These are phyloP conservation scores for Cladophialophora yegresii DNA, from an alignment of 2,329 filamentous ascomycete genomes.

Conservation along the genomic window DNA sequence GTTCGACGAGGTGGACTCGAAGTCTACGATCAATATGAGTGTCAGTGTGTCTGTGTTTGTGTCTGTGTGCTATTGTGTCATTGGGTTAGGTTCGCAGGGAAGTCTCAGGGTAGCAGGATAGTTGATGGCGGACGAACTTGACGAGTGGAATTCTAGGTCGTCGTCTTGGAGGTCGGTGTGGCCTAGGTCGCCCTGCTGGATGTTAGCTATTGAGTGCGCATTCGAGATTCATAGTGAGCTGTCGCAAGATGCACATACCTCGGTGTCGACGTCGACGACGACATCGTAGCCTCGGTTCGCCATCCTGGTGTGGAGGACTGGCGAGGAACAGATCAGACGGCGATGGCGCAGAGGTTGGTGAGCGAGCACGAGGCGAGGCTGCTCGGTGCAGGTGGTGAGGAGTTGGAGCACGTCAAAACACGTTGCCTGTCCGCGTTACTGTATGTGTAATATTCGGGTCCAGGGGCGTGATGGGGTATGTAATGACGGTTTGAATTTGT, in stretches of 20 bases:
- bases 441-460: not conserved
- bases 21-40: constrained; percentile 55
- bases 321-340: not conserved
- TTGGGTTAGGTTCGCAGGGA: not conserved
- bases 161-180: constrained; percentile 96
- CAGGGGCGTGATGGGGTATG: not conserved
- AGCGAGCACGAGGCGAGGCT: constrained; percentile 1
- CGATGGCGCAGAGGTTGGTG: not conserved
- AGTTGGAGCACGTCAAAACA: constrained; percentile 13
- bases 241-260: constrained; percentile 68
- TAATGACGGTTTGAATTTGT: constrained; percentile 1
- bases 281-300: constrained; percentile 91
- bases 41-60: constrained; percentile 16
- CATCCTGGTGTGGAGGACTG: constrained; percentile 54
- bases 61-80: constrained; percentile 13
- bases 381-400: not conserved
- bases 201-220: constrained; percentile 1
- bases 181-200: constrained; percentile 80
- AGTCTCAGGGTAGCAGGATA: not conserved
- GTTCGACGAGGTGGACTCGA: constrained; percentile 61
- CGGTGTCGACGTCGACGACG: constrained; percentile 94
- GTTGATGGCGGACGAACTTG: constrained; percentile 55
- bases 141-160: constrained; percentile 95
- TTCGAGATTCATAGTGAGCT: not conserved
- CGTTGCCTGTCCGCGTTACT: constrained; percentile 21